Conservation (phyloP, 768 basidiomycete genomes). For the Pleurotus cornucopiae region DNA sequence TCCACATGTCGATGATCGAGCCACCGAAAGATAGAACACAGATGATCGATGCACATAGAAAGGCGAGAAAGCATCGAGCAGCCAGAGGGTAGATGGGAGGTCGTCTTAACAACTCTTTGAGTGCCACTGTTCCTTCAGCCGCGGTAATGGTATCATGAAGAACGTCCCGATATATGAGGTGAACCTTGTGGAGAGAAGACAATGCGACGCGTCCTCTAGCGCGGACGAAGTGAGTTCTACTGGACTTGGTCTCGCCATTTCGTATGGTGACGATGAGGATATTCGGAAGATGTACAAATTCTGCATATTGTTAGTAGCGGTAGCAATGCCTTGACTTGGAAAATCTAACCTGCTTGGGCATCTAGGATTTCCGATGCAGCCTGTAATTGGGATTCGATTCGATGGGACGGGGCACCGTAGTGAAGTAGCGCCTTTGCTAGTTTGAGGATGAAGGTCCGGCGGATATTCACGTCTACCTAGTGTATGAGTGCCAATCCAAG, state of each 20-base stretch:
- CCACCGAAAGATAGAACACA: constrained; percentile 82
- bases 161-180: constrained; percentile 81
- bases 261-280: constrained; percentile 81
- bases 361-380: constrained; percentile 77
- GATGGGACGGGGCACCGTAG: constrained; percentile 94
- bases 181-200: constrained; percentile 77
- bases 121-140: constrained; percentile 62
- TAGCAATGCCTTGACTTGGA: not conserved
- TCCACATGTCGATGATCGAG: constrained; percentile 78
- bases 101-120: constrained; percentile 59
- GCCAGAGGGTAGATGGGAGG: constrained; percentile 67
- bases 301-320: constrained; percentile 19
- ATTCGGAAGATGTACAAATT: constrained; percentile 80
- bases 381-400: constrained; percentile 84
- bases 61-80: constrained; percentile 69
- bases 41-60: constrained; percentile 74
- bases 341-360: constrained; percentile 54
- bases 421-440: constrained; percentile 84
- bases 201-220: constrained; percentile 77
- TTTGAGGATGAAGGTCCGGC: constrained; percentile 75
- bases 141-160: constrained; percentile 79
- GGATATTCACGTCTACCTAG: constrained; percentile 37
- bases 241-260: constrained; percentile 61
- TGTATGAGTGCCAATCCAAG: no score
- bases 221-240: constrained; percentile 84